phyloP scores from a whole-genome alignment of 2,329 filamentous ascomycete species.

The Cladosporium sp. region DNA sequence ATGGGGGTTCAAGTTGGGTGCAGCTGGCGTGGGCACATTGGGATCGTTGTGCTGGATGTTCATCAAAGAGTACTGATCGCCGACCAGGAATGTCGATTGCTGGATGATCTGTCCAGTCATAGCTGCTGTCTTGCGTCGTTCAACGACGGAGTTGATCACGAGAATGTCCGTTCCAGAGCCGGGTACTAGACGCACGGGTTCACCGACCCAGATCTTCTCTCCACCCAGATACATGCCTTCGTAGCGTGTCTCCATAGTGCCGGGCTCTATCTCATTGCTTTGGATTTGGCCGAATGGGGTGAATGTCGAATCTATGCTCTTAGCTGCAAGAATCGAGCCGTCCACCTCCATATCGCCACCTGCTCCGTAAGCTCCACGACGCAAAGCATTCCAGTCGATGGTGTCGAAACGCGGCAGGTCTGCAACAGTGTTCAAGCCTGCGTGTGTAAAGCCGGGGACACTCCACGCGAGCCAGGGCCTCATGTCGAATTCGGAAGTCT shows the following conservation, averaged over 20 bases:
- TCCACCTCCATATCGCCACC: constrained; percentile 55
- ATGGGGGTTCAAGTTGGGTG: constrained; percentile 38
- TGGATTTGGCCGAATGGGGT: constrained; percentile 54
- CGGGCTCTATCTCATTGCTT: constrained; percentile 38
- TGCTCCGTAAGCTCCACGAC: constrained; percentile 45
- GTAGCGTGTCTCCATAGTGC: constrained; percentile 47
- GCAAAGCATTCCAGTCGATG: constrained; percentile 52
- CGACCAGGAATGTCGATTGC: constrained; percentile 44
- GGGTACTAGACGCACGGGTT: constrained; percentile 54
- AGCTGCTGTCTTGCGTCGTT: constrained; percentile 30
- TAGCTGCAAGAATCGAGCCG: constrained; percentile 59
- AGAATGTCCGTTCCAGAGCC: constrained; percentile 52
- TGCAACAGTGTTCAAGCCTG: constrained; percentile 42
- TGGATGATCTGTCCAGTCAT: constrained; percentile 27
- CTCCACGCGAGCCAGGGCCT: constrained; percentile 62
- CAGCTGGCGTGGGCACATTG: constrained; percentile 36
- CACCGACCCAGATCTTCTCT: constrained; percentile 62
- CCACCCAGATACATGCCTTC: constrained; percentile 58
- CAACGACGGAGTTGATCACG: constrained; percentile 47
- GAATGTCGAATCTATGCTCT: constrained; percentile 56
- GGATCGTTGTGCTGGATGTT: constrained; percentile 41
- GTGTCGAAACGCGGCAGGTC: constrained; percentile 46
- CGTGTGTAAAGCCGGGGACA: constrained; percentile 52
- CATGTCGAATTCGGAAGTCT: constrained; percentile 46
- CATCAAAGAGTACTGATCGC: constrained; percentile 55